A percentile compares a stretch with the other conserved stretches of the same genome.
These are phyloP conservation scores for Tetrapisispora pingtungensis DNA, from an alignment of 805 yeast species.

Conservation along the genomic window DNA sequence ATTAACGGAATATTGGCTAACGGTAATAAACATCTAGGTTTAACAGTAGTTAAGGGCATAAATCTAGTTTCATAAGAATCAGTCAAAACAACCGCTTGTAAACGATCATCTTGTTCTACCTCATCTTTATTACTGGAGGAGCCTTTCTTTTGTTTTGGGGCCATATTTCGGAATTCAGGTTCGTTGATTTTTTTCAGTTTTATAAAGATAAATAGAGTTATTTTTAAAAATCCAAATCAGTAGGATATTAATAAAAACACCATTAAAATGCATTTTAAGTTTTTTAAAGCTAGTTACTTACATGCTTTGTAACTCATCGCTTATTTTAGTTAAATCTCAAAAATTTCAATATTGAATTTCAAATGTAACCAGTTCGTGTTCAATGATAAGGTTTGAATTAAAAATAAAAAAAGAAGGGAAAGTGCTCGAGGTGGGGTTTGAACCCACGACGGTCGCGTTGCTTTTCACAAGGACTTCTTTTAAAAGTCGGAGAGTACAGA, in stretches of 20 bases:
- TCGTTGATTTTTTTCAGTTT: too few species aligned
- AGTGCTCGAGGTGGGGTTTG: constrained; percentile 54
- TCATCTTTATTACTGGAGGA: constrained; percentile 38
- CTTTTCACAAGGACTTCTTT: constrained; percentile 29
- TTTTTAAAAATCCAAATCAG: too few species aligned
- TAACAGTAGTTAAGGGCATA: constrained; percentile 78
- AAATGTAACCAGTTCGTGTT: neutral
- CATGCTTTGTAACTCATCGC: constrained; percentile 2
- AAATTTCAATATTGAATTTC: neutral
- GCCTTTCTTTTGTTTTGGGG: constrained; percentile 1
- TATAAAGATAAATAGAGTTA: too few species aligned
- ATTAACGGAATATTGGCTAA: constrained; percentile 87
- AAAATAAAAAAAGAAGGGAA: neutral
- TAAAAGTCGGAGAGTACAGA: constrained; percentile 20
- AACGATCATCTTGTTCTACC: constrained; percentile 54
- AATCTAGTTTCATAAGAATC: constrained; percentile 90
- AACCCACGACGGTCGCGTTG: constrained; percentile 77
- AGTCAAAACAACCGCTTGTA: constrained; percentile 90
- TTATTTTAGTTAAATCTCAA: neutral
- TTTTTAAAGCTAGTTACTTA: too few species aligned
- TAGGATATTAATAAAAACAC: too few species aligned
- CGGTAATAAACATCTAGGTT: constrained; percentile 86
- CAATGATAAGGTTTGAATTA: neutral
- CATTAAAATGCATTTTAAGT: too few species aligned
- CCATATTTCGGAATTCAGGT: neutral